Evolutionary conservation across 2,329 filamentous ascomycete genomes (phyloP), one percentile per base, ranked within the genome.

Genomic region (Aspergillus glaucus): DNA sequence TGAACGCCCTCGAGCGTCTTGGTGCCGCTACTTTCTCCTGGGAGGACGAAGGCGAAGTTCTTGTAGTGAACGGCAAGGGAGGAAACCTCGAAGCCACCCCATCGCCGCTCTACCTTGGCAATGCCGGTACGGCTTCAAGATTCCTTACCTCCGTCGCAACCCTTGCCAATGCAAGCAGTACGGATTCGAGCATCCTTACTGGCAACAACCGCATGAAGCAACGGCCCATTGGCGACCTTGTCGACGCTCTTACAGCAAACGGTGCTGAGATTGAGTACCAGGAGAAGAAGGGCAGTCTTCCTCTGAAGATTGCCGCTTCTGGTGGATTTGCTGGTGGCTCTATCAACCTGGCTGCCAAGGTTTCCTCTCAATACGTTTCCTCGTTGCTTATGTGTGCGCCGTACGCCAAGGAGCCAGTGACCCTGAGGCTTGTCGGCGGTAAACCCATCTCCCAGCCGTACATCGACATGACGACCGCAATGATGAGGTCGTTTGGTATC

Each of bases 331-430:
- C 83, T 43, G 92, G 91, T 48, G 93, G 93, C 34, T 78, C 86
- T 24, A 96, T 98, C 59, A 87, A 95, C 65, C 79, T 98, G 49
- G 89, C 91, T 9, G 93, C 93, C 1, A 97, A 93, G 39, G 87
- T 97, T 14, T 98, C 93, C 7, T 97, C 93, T n/a, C 93, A 98
- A 71, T 98, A 97, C 64, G 93, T 98, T 34, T 97, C 93, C 0
- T 96, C 92, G 1, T 84, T 98, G 55, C 77, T 98, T 45, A 94
- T 98, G 88, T 94, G 90, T 50, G 93, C 93, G 0, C 93, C 93
- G 0, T 98, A 97, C 63, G 93, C 93, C 42, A 96, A 95, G 72
- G 84, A 90, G 54, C 88, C 92, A 0, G 91, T 98, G 34, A 96
- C 89, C 0, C 74, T 98, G 56, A 86, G 85, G 37, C 79, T 98